A percentile compares a stretch with the other conserved stretches of the same genome.
Evolutionary conservation across 2,329 filamentous ascomycete species (phyloP).

Genomic region (Eutypella sp.): DNA sequence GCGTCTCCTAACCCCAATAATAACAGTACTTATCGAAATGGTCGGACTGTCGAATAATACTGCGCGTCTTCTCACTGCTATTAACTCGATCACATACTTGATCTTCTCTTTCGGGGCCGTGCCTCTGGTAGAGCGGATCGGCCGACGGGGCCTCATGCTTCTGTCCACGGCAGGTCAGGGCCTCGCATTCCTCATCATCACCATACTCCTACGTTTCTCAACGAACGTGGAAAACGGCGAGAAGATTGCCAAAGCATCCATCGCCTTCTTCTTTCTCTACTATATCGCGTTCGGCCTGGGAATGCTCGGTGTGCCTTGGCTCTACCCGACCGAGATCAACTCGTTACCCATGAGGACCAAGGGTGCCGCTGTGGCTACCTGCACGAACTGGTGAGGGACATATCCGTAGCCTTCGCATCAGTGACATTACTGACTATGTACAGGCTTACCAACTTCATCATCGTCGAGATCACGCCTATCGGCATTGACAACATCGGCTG

Average conservation of each 20-base stretch:
- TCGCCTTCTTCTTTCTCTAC: constrained; percentile 27
- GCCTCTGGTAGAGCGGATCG: background rate
- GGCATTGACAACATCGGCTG: constrained; percentile 41
- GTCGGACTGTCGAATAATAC: background rate
- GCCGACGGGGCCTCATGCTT: background rate
- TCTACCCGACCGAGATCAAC: constrained; percentile 31
- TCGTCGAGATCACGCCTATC: constrained; percentile 32
- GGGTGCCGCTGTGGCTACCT: constrained; percentile 29
- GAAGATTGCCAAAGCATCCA: constrained; percentile 9
- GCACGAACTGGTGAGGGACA: constrained; percentile 26
- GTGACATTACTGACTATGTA: background rate
- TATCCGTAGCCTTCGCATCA: background rate
- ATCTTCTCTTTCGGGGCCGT: background rate
- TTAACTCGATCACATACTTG: background rate
- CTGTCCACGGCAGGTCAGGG: background rate
- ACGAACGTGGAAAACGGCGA: background rate
- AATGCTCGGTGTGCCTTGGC: constrained; percentile 20
- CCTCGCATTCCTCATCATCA: background rate
- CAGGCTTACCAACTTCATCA: background rate
- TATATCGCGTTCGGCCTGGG: constrained; percentile 24
- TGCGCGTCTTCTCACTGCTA: background rate
- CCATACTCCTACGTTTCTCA: background rate
- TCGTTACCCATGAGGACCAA: constrained; percentile 27
- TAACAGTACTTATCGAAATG: background rate
- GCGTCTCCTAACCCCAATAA: background rate